Evolutionary conservation across 257 asterid genomes (phyloP).

Genomic region (Fraxinus excelsior): DNA sequence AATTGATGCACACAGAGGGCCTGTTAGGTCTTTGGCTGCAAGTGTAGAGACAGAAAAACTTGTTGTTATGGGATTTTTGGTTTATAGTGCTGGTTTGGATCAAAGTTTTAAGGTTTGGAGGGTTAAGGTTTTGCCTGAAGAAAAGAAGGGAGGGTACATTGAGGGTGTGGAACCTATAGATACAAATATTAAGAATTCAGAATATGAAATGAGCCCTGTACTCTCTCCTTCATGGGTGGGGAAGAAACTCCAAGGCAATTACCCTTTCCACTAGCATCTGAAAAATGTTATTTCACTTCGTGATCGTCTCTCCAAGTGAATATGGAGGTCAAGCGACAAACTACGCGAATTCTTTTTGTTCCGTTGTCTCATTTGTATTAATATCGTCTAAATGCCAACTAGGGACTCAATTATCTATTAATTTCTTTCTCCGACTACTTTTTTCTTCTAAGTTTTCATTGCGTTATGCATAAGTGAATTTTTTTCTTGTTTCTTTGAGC

Average conservation of each 20-base stretch:
- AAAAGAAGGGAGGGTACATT: slow-evolving; percentile 22
- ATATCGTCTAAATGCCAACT: neutral
- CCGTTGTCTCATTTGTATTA: neutral
- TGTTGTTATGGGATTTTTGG: slow-evolving; percentile 69
- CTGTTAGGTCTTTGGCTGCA: slow-evolving; percentile 78
- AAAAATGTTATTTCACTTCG: neutral
- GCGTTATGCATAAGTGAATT: neutral
- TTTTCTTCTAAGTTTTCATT: neutral
- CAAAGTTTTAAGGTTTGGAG: slow-evolving; percentile 94
- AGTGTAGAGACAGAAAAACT: slow-evolving; percentile 72
- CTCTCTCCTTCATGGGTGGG: slow-evolving; percentile 97
- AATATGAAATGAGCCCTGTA: slow-evolving; percentile 78
- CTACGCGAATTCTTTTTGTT: neutral
- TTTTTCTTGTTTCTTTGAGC: neutral
- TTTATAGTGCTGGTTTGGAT: slow-evolving; percentile 82
- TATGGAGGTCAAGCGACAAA: too few relatives aligned
- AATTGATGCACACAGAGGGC: slow-evolving; percentile 84
- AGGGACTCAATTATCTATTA: neutral
- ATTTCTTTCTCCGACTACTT: neutral
- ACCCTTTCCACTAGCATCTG: slow-evolving; percentile 37
- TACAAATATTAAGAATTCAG: slow-evolving; percentile 24
- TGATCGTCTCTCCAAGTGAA: neutral
- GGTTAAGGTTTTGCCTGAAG: slow-evolving; percentile 74
- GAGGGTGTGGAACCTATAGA: slow-evolving; percentile 10
- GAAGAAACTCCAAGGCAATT: slow-evolving; percentile 65